Evolutionary conservation across 805 yeast genomes (phyloP).

Genomic region (Tetrapisispora arboricola): DNA sequence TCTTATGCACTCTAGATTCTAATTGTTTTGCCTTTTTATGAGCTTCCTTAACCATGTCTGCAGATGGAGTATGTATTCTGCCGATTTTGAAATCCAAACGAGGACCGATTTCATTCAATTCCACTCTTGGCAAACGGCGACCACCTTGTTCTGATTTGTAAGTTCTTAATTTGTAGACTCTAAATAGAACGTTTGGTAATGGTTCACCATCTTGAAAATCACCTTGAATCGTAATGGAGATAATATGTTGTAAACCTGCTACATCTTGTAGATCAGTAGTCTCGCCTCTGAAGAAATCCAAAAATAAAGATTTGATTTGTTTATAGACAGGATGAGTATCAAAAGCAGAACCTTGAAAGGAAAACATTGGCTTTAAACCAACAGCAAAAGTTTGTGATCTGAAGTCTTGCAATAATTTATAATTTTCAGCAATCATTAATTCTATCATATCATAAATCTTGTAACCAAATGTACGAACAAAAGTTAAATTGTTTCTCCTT

Average conservation of each 20-base stretch:
- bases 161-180: conserved; percentile 83
- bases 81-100: conserved; percentile 89
- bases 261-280: conserved; percentile 77
- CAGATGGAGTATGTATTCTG: conserved; percentile 67
- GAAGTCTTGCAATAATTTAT: conserved; percentile 71
- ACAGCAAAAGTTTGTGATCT: conserved; percentile 67
- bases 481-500: conserved; percentile 84
- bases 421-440: conserved; percentile 57
- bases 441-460: conserved; percentile 93
- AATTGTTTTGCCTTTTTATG: conserved; percentile 68
- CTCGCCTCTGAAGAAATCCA: conserved; percentile 87
- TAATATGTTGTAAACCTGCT: conserved; percentile 87
- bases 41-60: conserved; percentile 90
- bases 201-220: conserved; percentile 59
- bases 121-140: conserved; percentile 78
- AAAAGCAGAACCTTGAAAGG: conserved; percentile 85
- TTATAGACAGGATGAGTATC: conserved; percentile 79
- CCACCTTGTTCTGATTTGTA: conserved; percentile 62
- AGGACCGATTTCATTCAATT: conserved; percentile 91
- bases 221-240: conserved; percentile 68
- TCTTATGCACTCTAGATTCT: conserved; percentile 77
- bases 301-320: conserved; percentile 77
- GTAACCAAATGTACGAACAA: conserved; percentile 81
- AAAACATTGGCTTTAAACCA: conserved; percentile 90
- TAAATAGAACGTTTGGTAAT: conserved; percentile 74